Base-by-base conservation (phyloP, 768 basidiomycete genomes). In the Amanita fuliginea region DNA sequence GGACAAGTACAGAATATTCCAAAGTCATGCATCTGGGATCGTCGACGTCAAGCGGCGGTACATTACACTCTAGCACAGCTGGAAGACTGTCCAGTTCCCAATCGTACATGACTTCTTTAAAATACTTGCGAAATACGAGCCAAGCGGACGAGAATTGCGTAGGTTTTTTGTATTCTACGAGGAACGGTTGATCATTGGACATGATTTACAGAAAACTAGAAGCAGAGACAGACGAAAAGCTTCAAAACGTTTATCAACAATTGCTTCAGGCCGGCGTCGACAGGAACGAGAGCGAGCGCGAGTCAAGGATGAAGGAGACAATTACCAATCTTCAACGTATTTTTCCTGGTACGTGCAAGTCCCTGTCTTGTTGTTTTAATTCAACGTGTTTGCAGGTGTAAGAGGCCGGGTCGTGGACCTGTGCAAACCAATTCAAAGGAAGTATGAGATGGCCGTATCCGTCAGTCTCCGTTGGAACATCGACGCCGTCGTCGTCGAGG, bases 401-500 rank as follows among this genome's bases (percentile, higher is more conserved):
- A 81, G 90, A 13, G 96, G 96, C 1, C 81, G 96, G 14, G 80
- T 98, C 3, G 76, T 92, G 22, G 96, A 98, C 62, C 73, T 98
- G 6, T 98, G 95, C 70, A 92, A 95, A 61, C 95, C 96, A 4
- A 89, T 87, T 1, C 82, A 85, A 47, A 76, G 86, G 48, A 95
- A 95, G 64, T 98, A 95, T 60, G 88, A 96, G 61, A 78, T 79
- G 0, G 91, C 96, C 0, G 88, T 99, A 10, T 82, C 87, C 1
- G 90, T 93, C 28, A 81, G 97, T 19, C 76, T 99, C 1, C 96
- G 96, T 0, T 77, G 95, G 46, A 93, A 98, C 60, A 86, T 93
- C 49, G 96, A 98, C 59, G 88, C 93, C 1, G 78, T 99, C 49
- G 90, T 99, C 6, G 94, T 98, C 1, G 95, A 99, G 59, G 86